phyloP scores from a whole-genome alignment of 78 protist genomes.

The Isochrysis galbana region DNA sequence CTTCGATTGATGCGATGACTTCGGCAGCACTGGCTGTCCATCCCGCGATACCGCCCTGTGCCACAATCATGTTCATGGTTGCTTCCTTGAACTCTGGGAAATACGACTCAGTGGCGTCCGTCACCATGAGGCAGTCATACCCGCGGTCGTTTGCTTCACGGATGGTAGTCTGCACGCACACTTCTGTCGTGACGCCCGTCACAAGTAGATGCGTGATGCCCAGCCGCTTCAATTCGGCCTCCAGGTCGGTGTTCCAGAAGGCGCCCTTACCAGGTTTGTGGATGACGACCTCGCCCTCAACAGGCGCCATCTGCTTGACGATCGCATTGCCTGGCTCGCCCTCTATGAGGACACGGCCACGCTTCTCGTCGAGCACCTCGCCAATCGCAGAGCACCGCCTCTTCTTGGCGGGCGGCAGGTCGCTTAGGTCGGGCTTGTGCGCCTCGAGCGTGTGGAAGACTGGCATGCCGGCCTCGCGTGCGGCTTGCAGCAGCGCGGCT shows the following conservation, averaged over 20 bases:
- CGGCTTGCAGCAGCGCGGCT: background rate
- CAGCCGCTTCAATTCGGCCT: background rate
- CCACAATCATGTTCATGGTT: background rate
- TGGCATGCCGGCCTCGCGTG: background rate
- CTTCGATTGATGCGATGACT: too few species aligned
- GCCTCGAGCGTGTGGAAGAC: constrained; percentile 29
- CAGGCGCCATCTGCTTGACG: background rate
- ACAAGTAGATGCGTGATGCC: constrained; percentile 1
- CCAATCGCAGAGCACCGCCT: background rate
- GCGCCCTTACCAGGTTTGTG: constrained; percentile 40
- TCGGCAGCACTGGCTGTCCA: background rate
- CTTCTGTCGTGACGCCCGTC: constrained; percentile 34
- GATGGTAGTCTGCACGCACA: constrained; percentile 26
- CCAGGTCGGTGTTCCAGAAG: background rate
- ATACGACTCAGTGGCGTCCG: constrained; percentile 8
- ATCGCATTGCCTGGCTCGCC: constrained; percentile 34
- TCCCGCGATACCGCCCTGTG: constrained; percentile 32
- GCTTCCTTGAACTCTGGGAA: constrained; percentile 8
- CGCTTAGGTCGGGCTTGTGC: background rate
- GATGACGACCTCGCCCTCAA: background rate
- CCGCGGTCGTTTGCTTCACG: constrained; percentile 44
- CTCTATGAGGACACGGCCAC: background rate
- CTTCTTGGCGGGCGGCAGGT: background rate
- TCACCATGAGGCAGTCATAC: constrained; percentile 8
- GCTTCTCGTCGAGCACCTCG: background rate